phyloP scores from a whole-genome alignment of 345 rosid species.

The Linum trigynum region DNA sequence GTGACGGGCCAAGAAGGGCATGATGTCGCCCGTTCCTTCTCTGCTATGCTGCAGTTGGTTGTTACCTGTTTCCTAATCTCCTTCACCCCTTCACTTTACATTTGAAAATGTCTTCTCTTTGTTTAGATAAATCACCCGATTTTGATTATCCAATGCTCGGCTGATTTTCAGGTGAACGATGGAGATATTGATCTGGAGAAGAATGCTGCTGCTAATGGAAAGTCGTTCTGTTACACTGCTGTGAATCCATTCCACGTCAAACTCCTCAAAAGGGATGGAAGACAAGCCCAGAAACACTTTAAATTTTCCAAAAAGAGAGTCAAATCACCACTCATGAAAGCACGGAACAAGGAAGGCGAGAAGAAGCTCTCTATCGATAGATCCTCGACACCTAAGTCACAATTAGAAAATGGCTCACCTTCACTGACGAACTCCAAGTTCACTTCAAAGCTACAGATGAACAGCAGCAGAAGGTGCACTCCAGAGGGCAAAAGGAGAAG shows the following conservation, averaged over 20 bases:
- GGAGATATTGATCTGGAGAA: conserved; percentile 67
- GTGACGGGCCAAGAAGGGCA: conserved; percentile 74
- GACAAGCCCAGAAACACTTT: conserved; percentile 16
- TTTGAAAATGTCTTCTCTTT: background rate
- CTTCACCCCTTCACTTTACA: background rate
- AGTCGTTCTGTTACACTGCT: conserved; percentile 59
- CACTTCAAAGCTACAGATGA: conserved; percentile 37
- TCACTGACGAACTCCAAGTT: conserved; percentile 29
- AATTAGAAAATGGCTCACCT: conserved; percentile 21
- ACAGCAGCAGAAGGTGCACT: conserved; percentile 39
- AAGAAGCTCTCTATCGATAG: conserved; percentile 14
- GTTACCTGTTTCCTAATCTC: conserved; percentile 2
- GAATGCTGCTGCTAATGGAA: conserved; percentile 22
- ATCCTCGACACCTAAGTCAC: conserved; percentile 12
- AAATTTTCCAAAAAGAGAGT: conserved; percentile 42
- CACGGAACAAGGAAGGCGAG: conserved; percentile 10
- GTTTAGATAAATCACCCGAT: too few species aligned
- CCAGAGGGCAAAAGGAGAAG: conserved; percentile 72
- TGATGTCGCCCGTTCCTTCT: conserved; percentile 83
- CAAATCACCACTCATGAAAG: conserved; percentile 41
- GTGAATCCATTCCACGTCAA: conserved; percentile 59
- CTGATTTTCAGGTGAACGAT: conserved; percentile 65
- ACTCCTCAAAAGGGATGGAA: conserved; percentile 33
- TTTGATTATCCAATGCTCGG: too few species aligned
- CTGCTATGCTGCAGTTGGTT: conserved; percentile 97